Evolutionary conservation across 495 filamentous ascomycete species (phyloP), one percentile per base, ranked within the genome.

Genomic region (Aspergillus mulundensis): DNA sequence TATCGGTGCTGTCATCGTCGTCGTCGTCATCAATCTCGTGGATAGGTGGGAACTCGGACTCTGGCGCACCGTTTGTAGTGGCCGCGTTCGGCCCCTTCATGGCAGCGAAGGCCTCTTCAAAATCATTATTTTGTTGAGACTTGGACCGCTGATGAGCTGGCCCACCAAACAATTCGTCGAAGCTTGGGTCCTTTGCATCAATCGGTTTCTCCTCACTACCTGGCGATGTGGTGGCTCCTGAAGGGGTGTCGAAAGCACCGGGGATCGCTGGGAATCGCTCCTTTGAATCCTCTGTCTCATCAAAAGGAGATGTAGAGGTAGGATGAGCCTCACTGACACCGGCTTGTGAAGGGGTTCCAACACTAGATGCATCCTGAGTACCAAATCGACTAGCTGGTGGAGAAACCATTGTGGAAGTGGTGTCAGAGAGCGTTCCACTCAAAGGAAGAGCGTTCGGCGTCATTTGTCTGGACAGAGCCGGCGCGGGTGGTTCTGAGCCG

Each of bases 41-140:
- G 54, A 97, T 96, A 1, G 94, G 94, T 32, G 95, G 95, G 72
- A 97, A 97, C 64, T 97, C 94, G n/a, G 70, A 68, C 12, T 67
- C 28, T 59, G 70, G 53, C 52, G 66, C 58, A 21, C 71, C 75
- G 40, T 70, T 67, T 5, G 64, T 20, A n/a, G 67, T 64, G 10
- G 53, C 55, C 7, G 58, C 15, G 19, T 54, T 57, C 7, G 63
- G 18, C 16, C 57, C 56, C 23, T 71, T 72, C 74, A 78, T 70
- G 24, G 66, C 59, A 28, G 69, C 75, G 58, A 80, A 77, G 11
- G 77, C 77, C 54, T 78, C 75, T 19, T 76, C 76, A 20, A 79
- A 77, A 34, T 81, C 72, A 25, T 70, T 71, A 11, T 66, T 83
- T 61, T 91, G 91, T 34, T 77, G 72, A 16, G 78, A 79, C 18